Evolutionary conservation across 768 basidiomycete species (phyloP).

Genomic region (Hygrocybe coccinea): DNA sequence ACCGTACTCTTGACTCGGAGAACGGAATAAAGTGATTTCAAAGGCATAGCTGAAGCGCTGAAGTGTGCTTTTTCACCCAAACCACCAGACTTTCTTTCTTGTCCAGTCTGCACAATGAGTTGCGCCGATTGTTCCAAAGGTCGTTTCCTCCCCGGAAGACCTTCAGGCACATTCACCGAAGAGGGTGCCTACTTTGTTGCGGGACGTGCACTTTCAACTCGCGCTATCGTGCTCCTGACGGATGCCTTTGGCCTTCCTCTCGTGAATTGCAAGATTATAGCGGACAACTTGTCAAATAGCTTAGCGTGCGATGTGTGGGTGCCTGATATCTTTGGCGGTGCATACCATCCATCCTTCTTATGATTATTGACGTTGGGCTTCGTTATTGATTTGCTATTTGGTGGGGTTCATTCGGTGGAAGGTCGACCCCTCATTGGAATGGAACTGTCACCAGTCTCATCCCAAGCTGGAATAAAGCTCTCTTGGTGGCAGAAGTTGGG

Average conservation of each 20-base stretch:
- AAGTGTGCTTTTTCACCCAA: too few relatives aligned
- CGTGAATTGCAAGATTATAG: conserved; percentile 52
- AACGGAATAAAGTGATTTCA: too few relatives aligned
- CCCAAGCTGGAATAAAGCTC: conserved; percentile 31
- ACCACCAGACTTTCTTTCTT: too few relatives aligned
- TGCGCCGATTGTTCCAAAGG: too few relatives aligned
- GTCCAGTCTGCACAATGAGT: too few relatives aligned
- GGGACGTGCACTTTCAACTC: conserved; percentile 21
- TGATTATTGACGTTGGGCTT: too few relatives aligned
- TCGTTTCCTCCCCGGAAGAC: conserved; percentile 39
- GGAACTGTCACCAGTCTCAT: conserved; percentile 25
- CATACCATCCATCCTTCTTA: conserved; percentile 7
- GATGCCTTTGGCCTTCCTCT: conserved; percentile 54
- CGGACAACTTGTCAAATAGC: conserved; percentile 46
- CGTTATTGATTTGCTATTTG: background rate
- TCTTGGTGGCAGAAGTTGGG: conserved; percentile 26
- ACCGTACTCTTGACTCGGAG: too few relatives aligned
- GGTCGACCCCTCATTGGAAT: conserved; percentile 24
- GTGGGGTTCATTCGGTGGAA: conserved; percentile 25
- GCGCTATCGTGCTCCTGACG: conserved; percentile 49
- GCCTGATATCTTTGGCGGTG: conserved; percentile 57
- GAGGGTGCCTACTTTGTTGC: conserved; percentile 44
- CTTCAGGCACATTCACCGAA: conserved; percentile 37
- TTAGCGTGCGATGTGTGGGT: conserved; percentile 59
- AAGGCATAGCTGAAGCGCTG: too few relatives aligned